Percentiles rank a stretch among this genome's conserved stretches.
These are phyloP conservation scores for Ramaria sp. DNA, from an alignment of 768 basidiomycete species.

Conservation along the genomic window DNA sequence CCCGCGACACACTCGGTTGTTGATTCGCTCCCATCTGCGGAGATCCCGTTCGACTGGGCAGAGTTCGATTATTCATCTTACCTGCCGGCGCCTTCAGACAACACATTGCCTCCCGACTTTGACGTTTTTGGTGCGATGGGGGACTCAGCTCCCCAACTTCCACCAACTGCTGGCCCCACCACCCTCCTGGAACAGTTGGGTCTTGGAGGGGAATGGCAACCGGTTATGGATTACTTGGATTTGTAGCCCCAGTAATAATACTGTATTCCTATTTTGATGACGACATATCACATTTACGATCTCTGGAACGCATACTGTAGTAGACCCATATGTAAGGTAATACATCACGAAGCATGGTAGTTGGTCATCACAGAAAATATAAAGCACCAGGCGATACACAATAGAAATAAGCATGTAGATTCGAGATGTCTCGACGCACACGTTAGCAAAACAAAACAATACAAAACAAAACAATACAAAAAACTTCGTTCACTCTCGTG, in stretches of 20 bases:
- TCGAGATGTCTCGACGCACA: not conserved
- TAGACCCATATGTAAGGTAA: not conserved
- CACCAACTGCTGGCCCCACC: not conserved
- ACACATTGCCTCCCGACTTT: not conserved
- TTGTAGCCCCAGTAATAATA: not conserved
- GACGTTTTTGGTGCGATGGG: not conserved
- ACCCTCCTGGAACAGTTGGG: not conserved
- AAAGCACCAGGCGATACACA: not conserved
- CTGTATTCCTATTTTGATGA: too few relatives aligned
- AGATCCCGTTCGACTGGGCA: not conserved
- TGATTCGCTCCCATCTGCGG: not conserved
- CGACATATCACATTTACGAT: too few relatives aligned
- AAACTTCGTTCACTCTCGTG: not conserved
- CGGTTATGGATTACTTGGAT: not conserved
- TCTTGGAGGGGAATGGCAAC: not conserved
- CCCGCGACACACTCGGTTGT: not conserved
- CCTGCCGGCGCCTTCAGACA: not conserved
- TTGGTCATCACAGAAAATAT: not conserved
- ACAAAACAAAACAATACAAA: not conserved
- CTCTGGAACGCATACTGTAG: too few relatives aligned
- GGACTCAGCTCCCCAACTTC: not conserved
- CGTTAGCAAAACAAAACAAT: too few relatives aligned
- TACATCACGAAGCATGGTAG: not conserved
- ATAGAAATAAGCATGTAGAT: not conserved
- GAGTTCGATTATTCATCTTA: not conserved